Evolutionary conservation across 2,329 filamentous ascomycete genomes (phyloP).

Genomic region (Neonectria magnoliae): DNA sequence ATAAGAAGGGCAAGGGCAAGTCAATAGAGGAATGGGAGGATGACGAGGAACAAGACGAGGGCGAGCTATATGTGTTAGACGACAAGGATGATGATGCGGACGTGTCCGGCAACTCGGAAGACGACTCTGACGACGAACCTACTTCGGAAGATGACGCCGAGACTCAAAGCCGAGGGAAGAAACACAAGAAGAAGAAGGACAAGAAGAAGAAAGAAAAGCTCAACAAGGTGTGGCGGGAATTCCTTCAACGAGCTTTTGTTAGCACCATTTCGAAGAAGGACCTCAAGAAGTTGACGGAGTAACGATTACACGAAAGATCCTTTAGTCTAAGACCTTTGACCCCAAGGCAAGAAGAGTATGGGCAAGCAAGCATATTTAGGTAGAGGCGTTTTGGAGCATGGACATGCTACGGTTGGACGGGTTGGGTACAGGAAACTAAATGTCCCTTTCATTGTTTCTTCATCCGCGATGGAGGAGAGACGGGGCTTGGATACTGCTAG

Average conservation of each 20-base stretch:
- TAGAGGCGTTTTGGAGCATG: slow-evolving; percentile 19
- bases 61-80: slow-evolving; percentile 42
- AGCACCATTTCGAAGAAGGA: slow-evolving; percentile 74
- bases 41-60: slow-evolving; percentile 34
- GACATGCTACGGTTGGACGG: background rate
- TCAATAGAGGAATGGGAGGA: slow-evolving; percentile 27
- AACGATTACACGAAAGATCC: slow-evolving; percentile 16
- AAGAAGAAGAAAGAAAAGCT: slow-evolving; percentile 60
- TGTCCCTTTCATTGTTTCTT: background rate
- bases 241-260: slow-evolving; percentile 82
- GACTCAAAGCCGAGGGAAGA: slow-evolving; percentile 43
- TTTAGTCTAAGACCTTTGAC: background rate
- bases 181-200: slow-evolving; percentile 58
- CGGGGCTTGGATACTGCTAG: slow-evolving; percentile 8
- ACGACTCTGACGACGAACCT: background rate
- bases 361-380: slow-evolving; percentile 5
- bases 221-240: slow-evolving; percentile 80
- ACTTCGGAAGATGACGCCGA: slow-evolving; percentile 36
- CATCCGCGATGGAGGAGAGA: background rate
- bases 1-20: slow-evolving; percentile 37
- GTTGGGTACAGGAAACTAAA: background rate
- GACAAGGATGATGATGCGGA: slow-evolving; percentile 43
- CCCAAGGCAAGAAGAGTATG: slow-evolving; percentile 1
- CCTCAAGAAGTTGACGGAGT: slow-evolving; percentile 59
- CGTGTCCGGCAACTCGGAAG: slow-evolving; percentile 43